Conservation (phyloP, 331 rosid genomes). For the Prunus yedoensis region DNA sequence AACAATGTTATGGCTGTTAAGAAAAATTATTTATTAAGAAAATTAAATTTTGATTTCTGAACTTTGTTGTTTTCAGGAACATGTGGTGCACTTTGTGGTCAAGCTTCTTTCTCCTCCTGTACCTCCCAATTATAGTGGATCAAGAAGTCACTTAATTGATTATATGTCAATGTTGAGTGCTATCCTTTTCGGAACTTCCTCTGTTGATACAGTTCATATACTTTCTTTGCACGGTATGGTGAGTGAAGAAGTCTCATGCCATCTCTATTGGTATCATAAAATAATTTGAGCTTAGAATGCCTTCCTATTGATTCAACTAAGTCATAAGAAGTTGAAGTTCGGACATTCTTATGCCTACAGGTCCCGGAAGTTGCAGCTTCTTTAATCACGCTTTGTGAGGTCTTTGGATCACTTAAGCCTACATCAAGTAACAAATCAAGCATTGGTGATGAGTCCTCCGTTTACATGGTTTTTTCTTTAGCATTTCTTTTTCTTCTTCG, state of each 20-base stretch:
- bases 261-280: constrained; percentile 1
- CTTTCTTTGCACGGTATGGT: constrained; percentile 75
- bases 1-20: neutral
- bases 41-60: neutral
- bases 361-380: constrained; percentile 68
- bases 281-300: neutral
- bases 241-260: constrained; percentile 32
- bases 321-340: constrained; percentile 7
- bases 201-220: constrained; percentile 66
- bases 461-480: constrained; percentile 65
- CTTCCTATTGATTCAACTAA: neutral
- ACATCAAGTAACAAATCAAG: constrained; percentile 35
- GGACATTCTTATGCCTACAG: constrained; percentile 40
- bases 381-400: constrained; percentile 74
- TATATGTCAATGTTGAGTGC: constrained; percentile 58
- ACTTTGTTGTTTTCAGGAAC: constrained; percentile 53
- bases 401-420: constrained; percentile 66
- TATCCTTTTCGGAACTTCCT: constrained; percentile 59
- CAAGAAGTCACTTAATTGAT: constrained; percentile 53
- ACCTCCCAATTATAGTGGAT: constrained; percentile 48
- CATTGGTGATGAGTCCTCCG: constrained; percentile 47
- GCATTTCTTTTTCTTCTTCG: constrained; percentile 76
- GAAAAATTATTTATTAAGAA: neutral
- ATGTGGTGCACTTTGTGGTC: constrained; percentile 61
- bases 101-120: constrained; percentile 64